Conservation (phyloP, 2,329 filamentous ascomycete species). For the Trichoderma harzianum region DNA sequence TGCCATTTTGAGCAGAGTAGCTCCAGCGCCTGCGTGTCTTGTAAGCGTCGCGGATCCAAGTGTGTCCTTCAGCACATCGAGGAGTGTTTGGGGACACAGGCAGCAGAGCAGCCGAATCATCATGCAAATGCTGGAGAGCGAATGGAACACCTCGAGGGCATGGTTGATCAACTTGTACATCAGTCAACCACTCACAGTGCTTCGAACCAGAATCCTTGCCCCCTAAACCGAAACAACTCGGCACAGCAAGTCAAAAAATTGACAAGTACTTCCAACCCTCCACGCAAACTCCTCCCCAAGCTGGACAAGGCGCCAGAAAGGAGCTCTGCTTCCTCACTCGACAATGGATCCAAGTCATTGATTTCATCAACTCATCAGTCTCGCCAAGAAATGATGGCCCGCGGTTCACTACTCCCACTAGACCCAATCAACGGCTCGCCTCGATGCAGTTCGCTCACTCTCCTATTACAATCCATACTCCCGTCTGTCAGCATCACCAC, state of each 20-base stretch:
- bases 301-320: neutral
- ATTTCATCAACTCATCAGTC: neutral
- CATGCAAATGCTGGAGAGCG: neutral
- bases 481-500: neutral
- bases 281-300: neutral
- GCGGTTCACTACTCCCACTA: neutral
- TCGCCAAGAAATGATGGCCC: neutral
- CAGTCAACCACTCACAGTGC: neutral
- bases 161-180: neutral
- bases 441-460: neutral
- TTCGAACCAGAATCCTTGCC: neutral
- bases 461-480: conserved; percentile 3
- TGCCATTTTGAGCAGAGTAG: neutral
- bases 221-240: neutral
- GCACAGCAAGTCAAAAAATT: neutral
- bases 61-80: neutral
- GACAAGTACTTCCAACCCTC: neutral
- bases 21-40: neutral
- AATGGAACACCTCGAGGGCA: neutral
- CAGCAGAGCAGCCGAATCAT: neutral
- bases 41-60: neutral
- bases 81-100: neutral
- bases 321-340: neutral
- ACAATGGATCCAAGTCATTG: neutral
- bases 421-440: neutral